phyloP scores from a whole-genome alignment of 2,329 filamentous ascomycete species.

The Fusarium circinatum region DNA sequence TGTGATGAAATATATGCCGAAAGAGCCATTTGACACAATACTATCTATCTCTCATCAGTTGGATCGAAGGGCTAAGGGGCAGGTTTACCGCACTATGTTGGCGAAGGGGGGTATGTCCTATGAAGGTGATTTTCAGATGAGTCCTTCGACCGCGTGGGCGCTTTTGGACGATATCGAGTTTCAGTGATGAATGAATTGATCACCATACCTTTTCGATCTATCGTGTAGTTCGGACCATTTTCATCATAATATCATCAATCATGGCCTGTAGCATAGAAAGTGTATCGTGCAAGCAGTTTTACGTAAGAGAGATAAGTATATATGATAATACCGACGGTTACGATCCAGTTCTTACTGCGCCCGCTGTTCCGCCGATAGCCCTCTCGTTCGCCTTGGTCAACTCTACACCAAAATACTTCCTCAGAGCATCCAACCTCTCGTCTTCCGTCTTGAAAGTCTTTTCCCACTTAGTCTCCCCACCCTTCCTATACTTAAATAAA shows the following conservation, averaged over 20 bases:
- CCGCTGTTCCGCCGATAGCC: slow-evolving; percentile 12
- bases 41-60: slow-evolving; percentile 23
- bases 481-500: slow-evolving; percentile 1
- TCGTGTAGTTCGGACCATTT: no score
- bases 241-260: no score
- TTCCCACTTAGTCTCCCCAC: not conserved
- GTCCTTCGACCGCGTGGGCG: slow-evolving; percentile 16
- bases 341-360: slow-evolving; percentile 1
- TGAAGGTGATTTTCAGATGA: not conserved
- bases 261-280: not conserved
- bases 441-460: slow-evolving; percentile 2
- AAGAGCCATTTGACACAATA: slow-evolving; percentile 11
- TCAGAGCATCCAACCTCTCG: slow-evolving; percentile 1
- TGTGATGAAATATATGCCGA: not conserved
- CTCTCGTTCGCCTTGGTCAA: not conserved
- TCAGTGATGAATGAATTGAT: not conserved
- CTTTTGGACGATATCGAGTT: slow-evolving; percentile 28
- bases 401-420: slow-evolving; percentile 13
- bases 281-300: accelerated
- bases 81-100: slow-evolving; percentile 8
- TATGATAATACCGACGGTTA: not conserved
- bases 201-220: not conserved
- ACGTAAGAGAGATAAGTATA: not conserved
- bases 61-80: slow-evolving; percentile 28
- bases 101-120: not conserved